Conservation (phyloP, 768 basidiomycete species). For the Rossbeevera mucosa region DNA sequence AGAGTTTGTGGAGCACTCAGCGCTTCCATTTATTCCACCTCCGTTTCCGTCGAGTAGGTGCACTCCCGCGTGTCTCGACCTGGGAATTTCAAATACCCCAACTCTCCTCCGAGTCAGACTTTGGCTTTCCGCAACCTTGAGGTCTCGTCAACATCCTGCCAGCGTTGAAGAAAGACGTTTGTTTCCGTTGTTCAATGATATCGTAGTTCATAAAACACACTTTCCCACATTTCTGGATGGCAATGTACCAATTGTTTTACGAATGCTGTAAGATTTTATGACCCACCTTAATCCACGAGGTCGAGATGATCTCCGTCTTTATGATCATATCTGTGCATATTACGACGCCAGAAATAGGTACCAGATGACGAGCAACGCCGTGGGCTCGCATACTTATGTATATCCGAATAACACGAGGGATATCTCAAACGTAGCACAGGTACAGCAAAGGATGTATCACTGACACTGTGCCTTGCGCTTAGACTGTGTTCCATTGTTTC, state of each 20-base stretch:
- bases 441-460: conserved; percentile 6
- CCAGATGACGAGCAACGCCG: conserved; percentile 3
- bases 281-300: conserved; percentile 32
- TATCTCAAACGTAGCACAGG: conserved; percentile 5
- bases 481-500: conserved; percentile 22
- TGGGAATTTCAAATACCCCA: conserved; percentile 31
- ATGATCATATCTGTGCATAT: conserved; percentile 1
- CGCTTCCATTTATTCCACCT: conserved; percentile 2
- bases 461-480: conserved; percentile 12
- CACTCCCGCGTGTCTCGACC: conserved; percentile 18
- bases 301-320: conserved; percentile 22
- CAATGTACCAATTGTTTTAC: conserved; percentile 10
- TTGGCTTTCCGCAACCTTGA: not conserved
- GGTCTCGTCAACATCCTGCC: not conserved
- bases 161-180: not conserved
- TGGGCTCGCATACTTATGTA: conserved; percentile 9
- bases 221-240: not conserved
- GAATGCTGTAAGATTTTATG: conserved; percentile 5
- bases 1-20: conserved; percentile 14
- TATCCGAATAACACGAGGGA: conserved; percentile 15
- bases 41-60: not conserved
- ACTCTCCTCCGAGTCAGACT: conserved; percentile 18
- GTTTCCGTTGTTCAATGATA: not conserved
- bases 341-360: conserved; percentile 4
- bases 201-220: not conserved